Conservation (phyloP, 306 rosid species). For the Aeschynomene evenia region DNA sequence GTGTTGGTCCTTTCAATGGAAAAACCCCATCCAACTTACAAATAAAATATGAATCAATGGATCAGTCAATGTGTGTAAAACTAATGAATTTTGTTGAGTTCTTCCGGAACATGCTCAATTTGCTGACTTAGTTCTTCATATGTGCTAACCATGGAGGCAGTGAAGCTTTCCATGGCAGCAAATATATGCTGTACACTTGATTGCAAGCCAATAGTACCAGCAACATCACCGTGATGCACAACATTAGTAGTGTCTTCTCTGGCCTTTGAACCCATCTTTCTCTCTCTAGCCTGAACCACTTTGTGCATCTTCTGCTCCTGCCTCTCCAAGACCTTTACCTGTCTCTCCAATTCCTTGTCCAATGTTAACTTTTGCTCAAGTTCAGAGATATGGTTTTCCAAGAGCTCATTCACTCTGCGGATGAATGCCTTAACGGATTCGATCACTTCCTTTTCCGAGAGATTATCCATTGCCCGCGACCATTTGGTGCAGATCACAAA, state of each 20-base stretch:
- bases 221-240: conserved; percentile 23
- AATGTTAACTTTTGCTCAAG: conserved; percentile 38
- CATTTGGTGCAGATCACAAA: conserved; percentile 57
- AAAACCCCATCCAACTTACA: conserved; percentile 26
- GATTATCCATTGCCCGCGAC: conserved; percentile 54
- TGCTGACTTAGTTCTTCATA: conserved; percentile 51
- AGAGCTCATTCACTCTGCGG: conserved; percentile 30
- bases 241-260: conserved; percentile 16
- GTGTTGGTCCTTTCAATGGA: neutral
- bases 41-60: neutral
- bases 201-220: conserved; percentile 6
- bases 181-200: conserved; percentile 50
- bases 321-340: conserved; percentile 39
- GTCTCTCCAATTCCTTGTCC: conserved; percentile 52
- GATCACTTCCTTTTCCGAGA: conserved; percentile 53
- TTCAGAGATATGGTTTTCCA: conserved; percentile 47
- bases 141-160: conserved; percentile 36
- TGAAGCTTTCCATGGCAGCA: conserved; percentile 49
- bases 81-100: neutral
- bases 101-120: conserved; percentile 22
- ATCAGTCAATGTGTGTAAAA: neutral
- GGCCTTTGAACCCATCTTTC: conserved; percentile 10
- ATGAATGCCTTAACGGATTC: conserved; percentile 49
- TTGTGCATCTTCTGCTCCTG: conserved; percentile 50
- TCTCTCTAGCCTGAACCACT: conserved; percentile 38